These are phyloP conservation scores for Porogramme epimiltina DNA, from an alignment of 1,284 basidiomycete genomes.

Conservation along the genomic window DNA sequence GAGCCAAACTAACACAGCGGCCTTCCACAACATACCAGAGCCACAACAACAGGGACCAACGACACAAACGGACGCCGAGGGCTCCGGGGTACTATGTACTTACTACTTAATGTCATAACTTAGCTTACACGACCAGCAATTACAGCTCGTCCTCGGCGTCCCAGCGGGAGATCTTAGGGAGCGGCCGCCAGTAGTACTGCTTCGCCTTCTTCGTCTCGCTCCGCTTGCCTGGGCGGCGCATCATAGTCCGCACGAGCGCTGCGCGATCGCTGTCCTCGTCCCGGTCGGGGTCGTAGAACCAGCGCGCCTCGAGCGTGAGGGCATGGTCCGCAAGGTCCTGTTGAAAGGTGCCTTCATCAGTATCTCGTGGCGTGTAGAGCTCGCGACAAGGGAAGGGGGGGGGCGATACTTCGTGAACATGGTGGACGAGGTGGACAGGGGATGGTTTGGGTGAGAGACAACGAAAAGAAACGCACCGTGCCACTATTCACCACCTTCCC, in stretches of 20 bases:
- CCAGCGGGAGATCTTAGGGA: constrained; percentile 36
- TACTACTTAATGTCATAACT: constrained; percentile 5
- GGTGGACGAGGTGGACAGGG: background rate
- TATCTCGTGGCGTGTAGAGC: background rate
- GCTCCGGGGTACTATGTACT: too few species aligned
- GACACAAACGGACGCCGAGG: too few species aligned
- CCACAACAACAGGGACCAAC: too few species aligned
- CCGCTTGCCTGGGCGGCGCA: constrained; percentile 72
- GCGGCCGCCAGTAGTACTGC: constrained; percentile 76
- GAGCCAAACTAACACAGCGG: too few species aligned
- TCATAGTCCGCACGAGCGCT: constrained; percentile 62
- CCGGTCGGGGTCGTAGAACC: constrained; percentile 75
- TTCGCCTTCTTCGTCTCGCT: constrained; percentile 78
- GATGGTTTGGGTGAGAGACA: background rate
- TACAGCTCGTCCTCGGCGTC: constrained; percentile 35
- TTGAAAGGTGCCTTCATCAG: constrained; percentile 3
- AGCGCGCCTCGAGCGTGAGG: constrained; percentile 62
- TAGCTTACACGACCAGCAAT: background rate
- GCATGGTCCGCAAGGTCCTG: constrained; percentile 53
- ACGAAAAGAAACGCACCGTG: constrained; percentile 43
- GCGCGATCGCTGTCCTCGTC: constrained; percentile 74
- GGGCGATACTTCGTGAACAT: background rate
- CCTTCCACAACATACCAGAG: too few species aligned
- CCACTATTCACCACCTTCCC: constrained; percentile 68
- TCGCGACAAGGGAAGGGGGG: background rate